Evolutionary conservation across 441 rosid genomes (phyloP), one percentile per base, ranked within the genome.

Genomic region (Syzygium malaccense): DNA sequence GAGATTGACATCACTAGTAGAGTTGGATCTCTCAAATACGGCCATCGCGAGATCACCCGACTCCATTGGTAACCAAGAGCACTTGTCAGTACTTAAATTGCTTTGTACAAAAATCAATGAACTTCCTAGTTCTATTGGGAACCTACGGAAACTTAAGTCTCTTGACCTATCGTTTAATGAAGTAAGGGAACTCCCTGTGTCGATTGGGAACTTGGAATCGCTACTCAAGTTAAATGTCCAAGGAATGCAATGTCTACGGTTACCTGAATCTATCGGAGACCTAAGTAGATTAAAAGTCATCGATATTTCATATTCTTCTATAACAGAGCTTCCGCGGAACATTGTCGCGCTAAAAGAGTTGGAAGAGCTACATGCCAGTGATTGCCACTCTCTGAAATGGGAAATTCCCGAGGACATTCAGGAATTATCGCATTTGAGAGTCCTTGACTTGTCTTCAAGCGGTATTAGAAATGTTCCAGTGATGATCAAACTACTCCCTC

Each of bases 361-460:
- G 25, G 79, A 68, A 33, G 79, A 32, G 79, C 79, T 68, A 33
- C 79, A 68, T 32, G 79, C 26, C 5, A 7, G 5, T 3, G 0
- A 4, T 32, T 68, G 79, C 25, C 7, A 0, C 0, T 1, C 0
- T 68, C 3, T 68, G 4, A 10, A 68, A 26, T 68, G 79, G 78
- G 79, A 32, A 33, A 68, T 68, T 68, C 79, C 78, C 0, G 14
- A 32, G 7, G 79, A 3, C 25, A 32, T 68, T 68, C 9, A 26
- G 79, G 19, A 68, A 68, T 33, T 18, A 18, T 68, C 45, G 0
- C 45, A 9, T 18, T 33, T 68, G 79, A 68, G 79, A 68, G 48
- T 68, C 10, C 14, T 68, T 20, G 7, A 17, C 25, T 68, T 32
- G 26, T 3, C 8, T 8, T 32, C 2, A 4, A 18, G 7, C 79